phyloP scores from a whole-genome alignment of 2,329 filamentous ascomycete genomes.

The Penicillium sp. region DNA sequence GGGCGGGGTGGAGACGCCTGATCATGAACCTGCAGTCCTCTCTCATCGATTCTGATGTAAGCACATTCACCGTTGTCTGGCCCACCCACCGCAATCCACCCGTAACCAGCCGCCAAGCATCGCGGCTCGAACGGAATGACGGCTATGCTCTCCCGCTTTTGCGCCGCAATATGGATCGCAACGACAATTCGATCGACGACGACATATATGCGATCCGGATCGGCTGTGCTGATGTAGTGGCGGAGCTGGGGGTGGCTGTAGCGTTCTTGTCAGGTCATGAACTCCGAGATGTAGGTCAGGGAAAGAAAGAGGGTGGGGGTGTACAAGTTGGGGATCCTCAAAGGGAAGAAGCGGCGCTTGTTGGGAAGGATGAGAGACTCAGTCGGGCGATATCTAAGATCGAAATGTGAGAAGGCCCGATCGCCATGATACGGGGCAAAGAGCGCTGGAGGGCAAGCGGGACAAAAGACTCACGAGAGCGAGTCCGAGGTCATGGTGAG shows the following conservation, averaged over 20 bases:
- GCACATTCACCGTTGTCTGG: constrained; percentile 81
- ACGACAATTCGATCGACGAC: constrained; percentile 75
- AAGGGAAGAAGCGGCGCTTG: constrained; percentile 66
- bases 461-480: constrained; percentile 25
- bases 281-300: constrained; percentile 3
- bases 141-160: constrained; percentile 71
- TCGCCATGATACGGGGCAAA: constrained; percentile 2
- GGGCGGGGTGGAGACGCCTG: constrained; percentile 37
- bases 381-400: constrained; percentile 62
- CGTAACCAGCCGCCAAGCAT: constrained; percentile 81
- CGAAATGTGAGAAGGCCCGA: constrained; percentile 7
- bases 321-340: constrained; percentile 65
- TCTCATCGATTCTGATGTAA: constrained; percentile 63
- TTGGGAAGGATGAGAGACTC: constrained; percentile 62
- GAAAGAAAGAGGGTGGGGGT: constrained; percentile 32
- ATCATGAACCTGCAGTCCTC: constrained; percentile 37
- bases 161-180: constrained; percentile 66
- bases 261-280: constrained; percentile 14
- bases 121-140: constrained; percentile 70
- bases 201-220: constrained; percentile 78
- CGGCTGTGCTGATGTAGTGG: constrained; percentile 80
- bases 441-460: constrained; percentile 4
- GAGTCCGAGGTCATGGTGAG: constrained; percentile 46
- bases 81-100: constrained; percentile 89
- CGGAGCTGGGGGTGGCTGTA: constrained; percentile 60